Evolutionary conservation across 371 early-diverging fungal species (phyloP).

Genomic region (Basidiobolus meristosporus): DNA sequence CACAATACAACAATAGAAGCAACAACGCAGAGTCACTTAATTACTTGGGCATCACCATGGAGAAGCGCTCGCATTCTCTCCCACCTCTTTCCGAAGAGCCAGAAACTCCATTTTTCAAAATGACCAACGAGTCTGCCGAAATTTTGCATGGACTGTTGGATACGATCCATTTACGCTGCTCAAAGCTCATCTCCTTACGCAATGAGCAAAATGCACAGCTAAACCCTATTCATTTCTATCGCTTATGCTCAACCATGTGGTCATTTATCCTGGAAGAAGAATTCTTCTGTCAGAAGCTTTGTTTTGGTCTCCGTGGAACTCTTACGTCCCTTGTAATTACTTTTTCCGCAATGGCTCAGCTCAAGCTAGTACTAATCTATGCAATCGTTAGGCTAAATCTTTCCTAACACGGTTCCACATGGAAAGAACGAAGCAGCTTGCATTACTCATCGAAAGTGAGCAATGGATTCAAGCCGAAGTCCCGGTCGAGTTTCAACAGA

Average conservation of each 20-base stretch:
- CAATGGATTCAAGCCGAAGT: constrained; percentile 86
- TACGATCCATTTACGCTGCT: constrained; percentile 76
- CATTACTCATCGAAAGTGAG: constrained; percentile 80
- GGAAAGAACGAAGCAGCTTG: constrained; percentile 68
- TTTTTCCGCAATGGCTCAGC: too few relatives aligned
- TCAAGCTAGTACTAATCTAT: too few relatives aligned
- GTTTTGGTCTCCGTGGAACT: too few relatives aligned
- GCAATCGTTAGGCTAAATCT: constrained; percentile 72
- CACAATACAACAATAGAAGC: too few relatives aligned
- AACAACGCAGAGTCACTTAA: too few relatives aligned
- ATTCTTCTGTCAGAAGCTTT: constrained; percentile 52
- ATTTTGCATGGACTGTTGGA: too few relatives aligned
- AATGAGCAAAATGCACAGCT: constrained; percentile 76
- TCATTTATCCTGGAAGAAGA: constrained; percentile 62
- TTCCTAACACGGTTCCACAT: constrained; percentile 80
- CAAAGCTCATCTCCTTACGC: constrained; percentile 66
- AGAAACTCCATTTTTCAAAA: too few relatives aligned
- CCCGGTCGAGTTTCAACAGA: constrained; percentile 75
- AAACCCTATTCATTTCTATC: constrained; percentile 69
- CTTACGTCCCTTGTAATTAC: too few relatives aligned
- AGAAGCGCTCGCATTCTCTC: too few relatives aligned
- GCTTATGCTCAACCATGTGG: constrained; percentile 49
- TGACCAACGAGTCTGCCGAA: too few relatives aligned
- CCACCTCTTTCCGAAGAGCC: too few relatives aligned
- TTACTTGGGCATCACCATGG: too few relatives aligned